Conservation (phyloP, 805 yeast genomes). For the Jamesozyma lodderae region DNA sequence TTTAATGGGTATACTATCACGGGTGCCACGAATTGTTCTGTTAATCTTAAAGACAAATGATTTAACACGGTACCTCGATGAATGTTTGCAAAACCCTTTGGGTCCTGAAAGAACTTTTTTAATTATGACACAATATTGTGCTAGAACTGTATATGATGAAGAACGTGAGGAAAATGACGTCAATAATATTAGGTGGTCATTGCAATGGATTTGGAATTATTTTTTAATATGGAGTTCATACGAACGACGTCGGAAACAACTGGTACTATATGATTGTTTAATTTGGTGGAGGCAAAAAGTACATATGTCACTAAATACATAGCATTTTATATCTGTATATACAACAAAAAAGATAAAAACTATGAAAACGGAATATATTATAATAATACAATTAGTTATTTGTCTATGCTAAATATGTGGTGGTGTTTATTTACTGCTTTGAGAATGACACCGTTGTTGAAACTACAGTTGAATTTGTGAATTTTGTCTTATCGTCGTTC, state of each 20-base stretch:
- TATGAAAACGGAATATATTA: no score
- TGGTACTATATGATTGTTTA: constrained; percentile 23
- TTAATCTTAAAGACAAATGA: constrained; percentile 90
- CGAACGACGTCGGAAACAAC: constrained; percentile 23
- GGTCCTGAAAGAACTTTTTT: constrained; percentile 84
- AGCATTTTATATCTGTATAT: not conserved
- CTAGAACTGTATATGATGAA: constrained; percentile 67
- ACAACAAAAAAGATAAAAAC: no score
- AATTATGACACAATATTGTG: constrained; percentile 86
- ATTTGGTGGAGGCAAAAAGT: constrained; percentile 19
- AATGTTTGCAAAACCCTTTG: constrained; percentile 65
- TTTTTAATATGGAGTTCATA: constrained; percentile 21
- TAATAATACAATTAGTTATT: not conserved
- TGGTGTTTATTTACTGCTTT: no score
- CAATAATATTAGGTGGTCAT: constrained; percentile 17
- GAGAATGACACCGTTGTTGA: constrained; percentile 2
- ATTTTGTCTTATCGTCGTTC: not conserved
- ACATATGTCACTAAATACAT: not conserved
- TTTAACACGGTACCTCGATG: constrained; percentile 82
- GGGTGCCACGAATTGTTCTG: constrained; percentile 77
- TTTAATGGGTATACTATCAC: constrained; percentile 68
- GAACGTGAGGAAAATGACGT: constrained; percentile 34
- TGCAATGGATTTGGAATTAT: constrained; percentile 20
- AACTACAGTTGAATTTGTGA: constrained; percentile 3
- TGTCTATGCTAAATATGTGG: no score